Conservation (phyloP, 1,284 basidiomycete species). For the Trichosporon sp. region DNA sequence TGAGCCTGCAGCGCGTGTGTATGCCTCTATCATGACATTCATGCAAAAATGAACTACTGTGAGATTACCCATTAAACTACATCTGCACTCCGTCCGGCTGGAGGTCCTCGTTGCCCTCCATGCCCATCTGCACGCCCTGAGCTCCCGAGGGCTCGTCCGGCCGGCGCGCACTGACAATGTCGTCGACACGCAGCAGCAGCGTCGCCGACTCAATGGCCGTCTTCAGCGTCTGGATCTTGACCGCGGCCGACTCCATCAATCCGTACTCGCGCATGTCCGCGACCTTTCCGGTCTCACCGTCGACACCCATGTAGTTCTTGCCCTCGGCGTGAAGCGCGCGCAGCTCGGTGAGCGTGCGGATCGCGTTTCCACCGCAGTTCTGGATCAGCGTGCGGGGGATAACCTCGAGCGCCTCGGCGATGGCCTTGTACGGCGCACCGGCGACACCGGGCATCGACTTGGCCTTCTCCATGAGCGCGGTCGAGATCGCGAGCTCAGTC, state of each 20-base stretch:
- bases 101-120: constrained; percentile 18
- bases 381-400: constrained; percentile 94
- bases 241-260: constrained; percentile 88
- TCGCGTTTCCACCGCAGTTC: constrained; percentile 92
- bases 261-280: constrained; percentile 94
- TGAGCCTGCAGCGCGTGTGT: background rate
- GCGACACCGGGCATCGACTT: constrained; percentile 76
- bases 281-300: constrained; percentile 91
- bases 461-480: constrained; percentile 80
- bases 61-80: background rate
- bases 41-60: background rate
- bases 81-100: constrained; percentile 15
- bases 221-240: constrained; percentile 97
- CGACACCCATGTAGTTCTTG: constrained; percentile 84
- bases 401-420: constrained; percentile 95
- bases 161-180: constrained; percentile 78
- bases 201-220: constrained; percentile 95
- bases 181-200: constrained; percentile 87
- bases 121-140: constrained; percentile 47
- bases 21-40: constrained; percentile 4
- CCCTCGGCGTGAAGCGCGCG: constrained; percentile 93
- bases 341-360: constrained; percentile 78
- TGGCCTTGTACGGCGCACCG: constrained; percentile 83
- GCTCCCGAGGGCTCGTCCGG: constrained; percentile 35
- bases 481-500: constrained; percentile 95